These are phyloP conservation scores for Saccharomycopsis guyanensis DNA, from an alignment of 805 yeast species.

Conservation along the genomic window DNA sequence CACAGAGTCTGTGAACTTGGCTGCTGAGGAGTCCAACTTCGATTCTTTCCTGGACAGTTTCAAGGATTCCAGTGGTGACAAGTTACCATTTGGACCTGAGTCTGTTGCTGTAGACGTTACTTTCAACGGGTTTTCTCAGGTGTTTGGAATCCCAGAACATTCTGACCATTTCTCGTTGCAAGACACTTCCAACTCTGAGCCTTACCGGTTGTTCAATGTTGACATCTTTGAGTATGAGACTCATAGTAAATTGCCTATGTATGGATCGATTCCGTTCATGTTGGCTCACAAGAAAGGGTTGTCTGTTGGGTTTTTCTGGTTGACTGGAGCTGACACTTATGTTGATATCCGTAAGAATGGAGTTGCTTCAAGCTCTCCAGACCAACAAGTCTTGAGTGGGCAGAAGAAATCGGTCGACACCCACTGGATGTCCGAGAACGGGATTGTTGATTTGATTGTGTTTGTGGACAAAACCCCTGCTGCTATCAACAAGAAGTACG, in stretches of 20 bases:
- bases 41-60: slow-evolving; percentile 69
- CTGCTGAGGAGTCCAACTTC: slow-evolving; percentile 54
- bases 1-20: slow-evolving; percentile 34
- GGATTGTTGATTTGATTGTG: slow-evolving; percentile 67
- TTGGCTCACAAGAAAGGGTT: slow-evolving; percentile 52
- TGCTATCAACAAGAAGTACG: slow-evolving; percentile 53
- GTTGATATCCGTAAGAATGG: slow-evolving; percentile 53
- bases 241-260: slow-evolving; percentile 81
- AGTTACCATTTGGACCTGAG: slow-evolving; percentile 79
- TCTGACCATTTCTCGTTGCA: slow-evolving; percentile 71
- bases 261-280: slow-evolving; percentile 89
- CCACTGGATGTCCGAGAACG: slow-evolving; percentile 95
- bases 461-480: slow-evolving; percentile 54
- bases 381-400: slow-evolving; percentile 17
- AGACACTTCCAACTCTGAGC: slow-evolving; percentile 58
- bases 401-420: slow-evolving; percentile 33
- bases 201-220: slow-evolving; percentile 85
- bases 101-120: slow-evolving; percentile 74
- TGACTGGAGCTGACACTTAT: slow-evolving; percentile 88
- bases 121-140: slow-evolving; percentile 51
- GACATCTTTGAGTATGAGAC: slow-evolving; percentile 93
- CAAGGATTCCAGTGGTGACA: slow-evolving; percentile 57
- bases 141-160: slow-evolving; percentile 96
- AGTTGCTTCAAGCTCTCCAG: slow-evolving; percentile 19
- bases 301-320: slow-evolving; percentile 81